Conservation (phyloP, 495 filamentous ascomycete genomes). For the Amphirosellinia nigrospora region DNA sequence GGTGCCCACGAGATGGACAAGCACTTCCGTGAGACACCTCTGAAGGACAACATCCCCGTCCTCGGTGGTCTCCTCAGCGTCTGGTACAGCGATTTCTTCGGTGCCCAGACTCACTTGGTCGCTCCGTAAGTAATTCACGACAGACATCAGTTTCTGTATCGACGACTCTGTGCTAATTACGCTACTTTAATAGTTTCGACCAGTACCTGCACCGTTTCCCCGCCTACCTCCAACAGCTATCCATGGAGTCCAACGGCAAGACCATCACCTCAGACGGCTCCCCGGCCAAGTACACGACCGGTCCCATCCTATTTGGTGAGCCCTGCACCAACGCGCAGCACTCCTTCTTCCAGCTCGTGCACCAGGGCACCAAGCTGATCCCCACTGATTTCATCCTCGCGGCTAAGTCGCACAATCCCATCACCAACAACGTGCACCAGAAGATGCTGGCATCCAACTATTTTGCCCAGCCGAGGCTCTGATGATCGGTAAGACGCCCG, state of each 20-base stretch:
- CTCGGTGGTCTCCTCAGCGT: conserved; percentile 92
- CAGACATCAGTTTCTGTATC: neutral
- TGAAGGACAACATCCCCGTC: conserved; percentile 93
- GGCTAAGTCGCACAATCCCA: conserved; percentile 93
- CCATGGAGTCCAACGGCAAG: conserved; percentile 99
- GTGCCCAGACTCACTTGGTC: conserved; percentile 95
- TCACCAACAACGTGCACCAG: conserved; percentile 90
- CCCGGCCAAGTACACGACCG: conserved; percentile 96
- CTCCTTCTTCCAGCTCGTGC: conserved; percentile 99
- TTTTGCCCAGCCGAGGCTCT: conserved; percentile 96
- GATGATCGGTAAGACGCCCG: conserved; percentile 96
- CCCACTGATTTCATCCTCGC: conserved; percentile 97
- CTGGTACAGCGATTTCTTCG: conserved; percentile 99
- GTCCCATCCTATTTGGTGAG: conserved; percentile 92
- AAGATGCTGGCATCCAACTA: conserved; percentile 99
- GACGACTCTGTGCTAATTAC: conserved; percentile 29
- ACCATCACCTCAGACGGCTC: conserved; percentile 89
- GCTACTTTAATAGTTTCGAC: conserved; percentile 69
- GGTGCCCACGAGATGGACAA: conserved; percentile 98
- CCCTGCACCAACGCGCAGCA: conserved; percentile 99
- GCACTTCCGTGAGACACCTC: conserved; percentile 89
- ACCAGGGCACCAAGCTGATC: conserved; percentile 99
- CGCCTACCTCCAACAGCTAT: conserved; percentile 97
- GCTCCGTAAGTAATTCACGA: conserved; percentile 67
- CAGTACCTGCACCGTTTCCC: conserved; percentile 99